A percentile compares a stretch with the other conserved stretches of the same genome.
These are phyloP conservation scores for Tuctoria greenei DNA, from an alignment of 176 grass and related monocot genomes.

Conservation along the genomic window DNA sequence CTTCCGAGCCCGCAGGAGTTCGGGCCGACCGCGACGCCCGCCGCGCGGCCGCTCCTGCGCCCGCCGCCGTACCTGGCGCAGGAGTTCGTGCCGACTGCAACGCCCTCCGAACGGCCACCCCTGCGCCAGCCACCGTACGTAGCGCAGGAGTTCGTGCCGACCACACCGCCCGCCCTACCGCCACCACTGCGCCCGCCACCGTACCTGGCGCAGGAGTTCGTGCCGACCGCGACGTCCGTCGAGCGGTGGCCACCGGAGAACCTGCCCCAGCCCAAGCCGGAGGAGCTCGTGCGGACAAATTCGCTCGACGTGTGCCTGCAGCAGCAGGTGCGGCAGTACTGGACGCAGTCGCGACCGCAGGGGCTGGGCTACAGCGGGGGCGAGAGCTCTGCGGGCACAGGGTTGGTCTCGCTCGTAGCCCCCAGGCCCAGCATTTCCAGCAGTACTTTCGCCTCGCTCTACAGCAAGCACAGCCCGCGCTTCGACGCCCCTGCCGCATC, in stretches of 20 bases:
- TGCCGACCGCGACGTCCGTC: background rate
- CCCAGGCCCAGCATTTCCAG: background rate
- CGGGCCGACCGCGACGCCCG: background rate
- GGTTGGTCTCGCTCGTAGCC: background rate
- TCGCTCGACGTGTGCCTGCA: background rate
- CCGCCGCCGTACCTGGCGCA: background rate
- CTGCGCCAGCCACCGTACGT: background rate
- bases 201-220: background rate
- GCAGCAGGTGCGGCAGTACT: background rate
- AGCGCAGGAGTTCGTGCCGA: background rate
- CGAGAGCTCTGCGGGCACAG: background rate
- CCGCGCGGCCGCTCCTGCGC: background rate
- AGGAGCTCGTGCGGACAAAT: background rate
- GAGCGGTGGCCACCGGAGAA: background rate
- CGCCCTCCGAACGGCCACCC: background rate
- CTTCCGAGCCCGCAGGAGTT: background rate
- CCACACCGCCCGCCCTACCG: background rate
- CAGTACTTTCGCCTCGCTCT: background rate
- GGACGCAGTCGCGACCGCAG: background rate
- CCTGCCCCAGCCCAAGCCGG: background rate
- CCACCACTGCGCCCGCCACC: background rate
- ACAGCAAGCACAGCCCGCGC: background rate
- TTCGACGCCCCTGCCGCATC: background rate
- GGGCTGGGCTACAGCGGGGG: no score
- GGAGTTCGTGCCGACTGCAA: background rate